Base-by-base conservation (phyloP, 2,329 filamentous ascomycete species). In the Beauveria caledonica region DNA sequence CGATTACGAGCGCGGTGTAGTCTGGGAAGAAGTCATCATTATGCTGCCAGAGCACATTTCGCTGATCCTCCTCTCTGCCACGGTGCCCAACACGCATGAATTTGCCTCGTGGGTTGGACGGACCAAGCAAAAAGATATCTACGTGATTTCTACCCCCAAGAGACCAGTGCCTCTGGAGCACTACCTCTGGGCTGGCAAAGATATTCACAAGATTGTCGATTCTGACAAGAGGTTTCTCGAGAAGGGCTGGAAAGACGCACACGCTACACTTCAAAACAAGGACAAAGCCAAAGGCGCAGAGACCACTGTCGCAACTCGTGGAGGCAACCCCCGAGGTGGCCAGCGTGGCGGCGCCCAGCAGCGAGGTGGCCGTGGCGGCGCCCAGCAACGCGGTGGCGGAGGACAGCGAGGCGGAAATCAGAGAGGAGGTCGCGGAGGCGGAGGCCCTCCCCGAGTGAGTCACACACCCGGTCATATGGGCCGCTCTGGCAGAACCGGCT, bases 1-100 rank as follows among this genome's bases (percentile, higher is more conserved):
- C 70, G 94, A 99, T 71, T 82, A 89, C 27, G 94, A 97, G 72
- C 85, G 94, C 74, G 94, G 94, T 69, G 94, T 99, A 6, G 94
- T 99, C 0, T 99, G 94, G 94, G 94, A 99, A 74, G 94, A 99
- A 74, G 94, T 99, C 68, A 99, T 99, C 69, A 99, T 99, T 69
- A 97, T 99, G 94, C 81, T 99, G 60, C 94, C 94, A 0, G 92
- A 96, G 71, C 94, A 99, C 74, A 91, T 99, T 44, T 96, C 94
- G 2, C 81, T 99, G 23, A 99, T 99, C 66, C 78, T 97, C 2
- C 82, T 99, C 3, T 99, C 94, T 5, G 94, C 94, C 0, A 99
- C 94, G 1, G 94, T 99, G 0, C 94, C 94, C 1, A 99, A 99
- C 71, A 97, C 94, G 0, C 86, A 97, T 64, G 94, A 99, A 71